phyloP scores from a whole-genome alignment of 257 asterid species.

The Gentiana straminea region DNA sequence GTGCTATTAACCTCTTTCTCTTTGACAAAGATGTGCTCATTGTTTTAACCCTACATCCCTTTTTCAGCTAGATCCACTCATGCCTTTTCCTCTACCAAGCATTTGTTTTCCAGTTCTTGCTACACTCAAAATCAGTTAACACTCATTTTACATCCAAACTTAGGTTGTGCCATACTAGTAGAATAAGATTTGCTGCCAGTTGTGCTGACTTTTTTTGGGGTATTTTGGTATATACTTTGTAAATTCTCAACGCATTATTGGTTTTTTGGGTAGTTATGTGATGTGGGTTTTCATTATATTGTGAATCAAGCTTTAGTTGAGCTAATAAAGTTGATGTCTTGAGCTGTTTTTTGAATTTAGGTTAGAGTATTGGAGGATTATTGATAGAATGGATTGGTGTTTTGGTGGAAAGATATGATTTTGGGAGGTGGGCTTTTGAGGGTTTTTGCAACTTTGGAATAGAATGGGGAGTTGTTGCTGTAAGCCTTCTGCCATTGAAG shows the following conservation, averaged over 20 bases:
- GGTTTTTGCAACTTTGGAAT: constrained; percentile 25
- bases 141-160: constrained; percentile 18
- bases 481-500: constrained; percentile 73
- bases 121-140: constrained; percentile 15
- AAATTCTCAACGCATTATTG: constrained; percentile 3
- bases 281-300: constrained; percentile 19
- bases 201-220: constrained; percentile 6
- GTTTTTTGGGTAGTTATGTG: constrained; percentile 11
- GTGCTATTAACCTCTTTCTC: background rate
- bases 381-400: constrained; percentile 21
- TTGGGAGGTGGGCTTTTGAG: constrained; percentile 30
- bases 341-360: constrained; percentile 20
- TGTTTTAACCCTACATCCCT: background rate
- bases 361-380: constrained; percentile 38
- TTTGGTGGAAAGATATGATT: constrained; percentile 19
- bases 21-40: background rate
- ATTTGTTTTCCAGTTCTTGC: constrained; percentile 1
- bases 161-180: constrained; percentile 13
- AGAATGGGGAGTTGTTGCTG: constrained; percentile 75
- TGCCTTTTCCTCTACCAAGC: constrained; percentile 16
- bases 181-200: constrained; percentile 14
- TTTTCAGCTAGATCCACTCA: constrained; percentile 59
- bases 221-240: constrained; percentile 2
- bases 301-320: constrained; percentile 16
- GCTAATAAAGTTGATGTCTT: constrained; percentile 15